Percentiles rank a stretch among this genome's conserved stretches.
These are phyloP conservation scores for Lanzia echinophila DNA, from an alignment of 2,329 filamentous ascomycete species.

Conservation along the genomic window DNA sequence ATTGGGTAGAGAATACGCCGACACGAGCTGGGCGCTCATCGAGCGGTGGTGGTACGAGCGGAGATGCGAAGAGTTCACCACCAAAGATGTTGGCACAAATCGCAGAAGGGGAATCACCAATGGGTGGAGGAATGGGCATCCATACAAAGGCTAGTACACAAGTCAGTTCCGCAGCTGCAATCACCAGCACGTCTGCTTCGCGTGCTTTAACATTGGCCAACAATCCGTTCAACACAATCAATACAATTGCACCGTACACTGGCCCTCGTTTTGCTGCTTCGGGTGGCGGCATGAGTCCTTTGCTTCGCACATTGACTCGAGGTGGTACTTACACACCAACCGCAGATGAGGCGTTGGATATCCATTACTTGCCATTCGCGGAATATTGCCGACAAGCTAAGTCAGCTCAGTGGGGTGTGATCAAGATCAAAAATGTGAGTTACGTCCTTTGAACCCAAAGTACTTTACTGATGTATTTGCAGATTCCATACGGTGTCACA, in stretches of 20 bases:
- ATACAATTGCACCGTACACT: conserved; percentile 5
- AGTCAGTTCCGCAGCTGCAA: too few relatives aligned
- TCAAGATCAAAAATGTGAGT: conserved; percentile 34
- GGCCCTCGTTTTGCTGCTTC: not conserved
- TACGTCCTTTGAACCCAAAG: conserved; percentile 3
- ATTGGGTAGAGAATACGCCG: conserved; percentile 16
- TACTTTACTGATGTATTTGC: conserved; percentile 4
- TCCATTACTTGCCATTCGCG: conserved; percentile 30
- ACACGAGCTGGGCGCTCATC: not conserved
- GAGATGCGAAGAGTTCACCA: not conserved
- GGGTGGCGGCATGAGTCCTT: conserved; percentile 14
- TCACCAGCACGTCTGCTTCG: not conserved
- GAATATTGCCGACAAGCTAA: conserved; percentile 29
- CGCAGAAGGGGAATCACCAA: not conserved
- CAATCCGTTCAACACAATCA: conserved; percentile 12
- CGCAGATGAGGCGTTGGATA: conserved; percentile 24
- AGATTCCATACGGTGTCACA: conserved; percentile 52
- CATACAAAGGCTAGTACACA: not conserved
- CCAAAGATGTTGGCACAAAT: conserved; percentile 4
- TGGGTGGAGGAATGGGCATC: not conserved
- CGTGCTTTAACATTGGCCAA: not conserved
- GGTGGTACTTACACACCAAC: conserved; percentile 20
- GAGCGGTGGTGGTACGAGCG: not conserved
- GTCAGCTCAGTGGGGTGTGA: conserved; percentile 28
- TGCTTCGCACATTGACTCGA: conserved; percentile 17